Evolutionary conservation across 305 asterid genomes (phyloP), one percentile per base, ranked within the genome.

Genomic region (Fraxinus albicans): DNA sequence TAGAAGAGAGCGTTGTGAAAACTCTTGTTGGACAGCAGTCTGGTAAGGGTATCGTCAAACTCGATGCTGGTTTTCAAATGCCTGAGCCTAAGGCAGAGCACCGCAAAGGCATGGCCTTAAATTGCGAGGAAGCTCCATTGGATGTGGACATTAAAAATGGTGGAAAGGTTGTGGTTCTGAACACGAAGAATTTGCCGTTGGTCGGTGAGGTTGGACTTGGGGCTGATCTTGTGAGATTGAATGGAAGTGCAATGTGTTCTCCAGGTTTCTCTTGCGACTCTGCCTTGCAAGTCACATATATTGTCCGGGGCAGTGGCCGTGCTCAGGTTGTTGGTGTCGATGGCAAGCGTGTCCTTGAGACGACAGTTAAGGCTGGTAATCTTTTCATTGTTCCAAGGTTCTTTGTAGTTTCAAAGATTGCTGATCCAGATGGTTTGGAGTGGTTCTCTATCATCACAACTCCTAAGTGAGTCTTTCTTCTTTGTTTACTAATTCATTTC

Each of bases 131-230:
- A 80, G 96, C 95, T 15, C 98, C 94, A 1, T 34, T 91, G 44
- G 98, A 94, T 55, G 94, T 89, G 2, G 97, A 94, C 88, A 94
- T 90, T 7, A 93, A 90, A 84, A 87, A 86, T 1, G 97, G 94
- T 21, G 98, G 96, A 23, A 94, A 91, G 83, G 97, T 91, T 0
- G 96, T 93, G 27, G 93, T 93, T 8, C 77, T 93, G 81, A 93
- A 91, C 80, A 90, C 96, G 25, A 94, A 90, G 86, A 94, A 94
- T 88, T 79, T 94, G 93, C 97, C 98, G 0, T 83, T 93, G 82
- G 96, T 93, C 2, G 94, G 90, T 0, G 94, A 93, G 84, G 92
- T 91, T n/a, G 98, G 97, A n/a, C 89, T 91, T 0, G 95, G 96
- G 1, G 96, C 95, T 0, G 97, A 93, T 77, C 94, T 93, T 13